These are phyloP conservation scores for Stropharia rugosoannulata DNA, from an alignment of 768 basidiomycete species.

Conservation along the genomic window DNA sequence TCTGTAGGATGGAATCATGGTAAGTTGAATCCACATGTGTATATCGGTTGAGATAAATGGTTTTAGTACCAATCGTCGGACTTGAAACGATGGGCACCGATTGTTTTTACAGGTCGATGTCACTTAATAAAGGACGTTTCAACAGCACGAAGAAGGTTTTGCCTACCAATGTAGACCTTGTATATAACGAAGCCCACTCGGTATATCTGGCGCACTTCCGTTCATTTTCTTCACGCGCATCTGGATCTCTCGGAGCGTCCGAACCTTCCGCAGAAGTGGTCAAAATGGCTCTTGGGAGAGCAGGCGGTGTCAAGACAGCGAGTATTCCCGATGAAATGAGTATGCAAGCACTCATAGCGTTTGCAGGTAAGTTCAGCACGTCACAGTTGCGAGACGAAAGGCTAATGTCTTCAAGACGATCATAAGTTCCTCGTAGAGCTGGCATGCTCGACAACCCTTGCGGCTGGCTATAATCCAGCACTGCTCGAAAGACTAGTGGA, in stretches of 20 bases:
- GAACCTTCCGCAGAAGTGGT: constrained; percentile 61
- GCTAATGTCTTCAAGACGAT: constrained; percentile 49
- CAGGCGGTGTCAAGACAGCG: constrained; percentile 55
- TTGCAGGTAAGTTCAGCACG: constrained; percentile 49
- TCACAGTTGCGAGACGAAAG: neutral
- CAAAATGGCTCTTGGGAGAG: constrained; percentile 60
- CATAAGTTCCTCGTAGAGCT: constrained; percentile 76
- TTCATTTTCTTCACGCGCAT: constrained; percentile 60
- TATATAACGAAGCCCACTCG: constrained; percentile 39
- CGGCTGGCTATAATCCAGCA: constrained; percentile 57
- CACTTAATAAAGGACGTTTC: constrained; percentile 47
- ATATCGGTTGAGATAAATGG: constrained; percentile 1
- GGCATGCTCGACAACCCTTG: constrained; percentile 69
- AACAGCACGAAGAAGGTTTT: constrained; percentile 29
- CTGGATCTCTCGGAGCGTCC: constrained; percentile 71
- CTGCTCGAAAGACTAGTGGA: constrained; percentile 55
- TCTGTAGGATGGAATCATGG: constrained; percentile 68
- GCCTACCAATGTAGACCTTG: constrained; percentile 40
- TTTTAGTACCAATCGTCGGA: constrained; percentile 58
- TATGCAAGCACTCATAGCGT: constrained; percentile 56
- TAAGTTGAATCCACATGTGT: constrained; percentile 25
- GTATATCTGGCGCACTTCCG: constrained; percentile 59
- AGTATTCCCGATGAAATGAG: constrained; percentile 67
- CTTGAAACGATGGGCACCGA: constrained; percentile 73
- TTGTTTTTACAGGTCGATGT: constrained; percentile 71